Evolutionary conservation across 768 basidiomycete genomes (phyloP).

Genomic region (Mycena maculata): DNA sequence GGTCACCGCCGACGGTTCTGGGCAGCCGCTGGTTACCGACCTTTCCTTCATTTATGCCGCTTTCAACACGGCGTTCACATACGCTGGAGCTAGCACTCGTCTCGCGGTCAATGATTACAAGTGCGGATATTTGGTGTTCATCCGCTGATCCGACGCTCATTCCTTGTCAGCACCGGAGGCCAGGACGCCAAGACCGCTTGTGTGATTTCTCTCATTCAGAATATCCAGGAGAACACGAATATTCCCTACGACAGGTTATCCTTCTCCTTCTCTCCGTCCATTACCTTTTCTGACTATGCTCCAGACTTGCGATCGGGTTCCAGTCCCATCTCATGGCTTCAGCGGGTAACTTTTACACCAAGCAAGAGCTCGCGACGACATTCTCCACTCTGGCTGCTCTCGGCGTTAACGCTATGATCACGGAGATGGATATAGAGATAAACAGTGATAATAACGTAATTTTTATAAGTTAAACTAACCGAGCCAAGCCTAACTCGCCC

Average conservation of each 20-base stretch:
- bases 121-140: background rate
- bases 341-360: conserved; percentile 26
- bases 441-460: too few relatives aligned
- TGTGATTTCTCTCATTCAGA: conserved; percentile 16
- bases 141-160: background rate
- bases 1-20: conserved; percentile 29
- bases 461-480: too few relatives aligned
- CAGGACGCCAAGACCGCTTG: conserved; percentile 30
- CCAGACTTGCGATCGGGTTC: conserved; percentile 29
- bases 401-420: conserved; percentile 28
- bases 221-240: conserved; percentile 23
- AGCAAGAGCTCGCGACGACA: conserved; percentile 25
- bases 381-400: conserved; percentile 25
- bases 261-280: background rate
- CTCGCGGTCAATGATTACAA: conserved; percentile 32
- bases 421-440: conserved; percentile 27
- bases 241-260: conserved; percentile 22
- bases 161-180: conserved; percentile 24
- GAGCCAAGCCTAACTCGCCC: too few relatives aligned
- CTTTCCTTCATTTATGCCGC: conserved; percentile 29
- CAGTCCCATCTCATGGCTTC: conserved; percentile 26
- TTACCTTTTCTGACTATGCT: background rate
- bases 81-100: conserved; percentile 26
- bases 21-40: conserved; percentile 23
- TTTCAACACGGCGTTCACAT: conserved; percentile 28